phyloP scores from a whole-genome alignment of 2,329 filamentous ascomycete genomes.

The Venturia oleaginea region DNA sequence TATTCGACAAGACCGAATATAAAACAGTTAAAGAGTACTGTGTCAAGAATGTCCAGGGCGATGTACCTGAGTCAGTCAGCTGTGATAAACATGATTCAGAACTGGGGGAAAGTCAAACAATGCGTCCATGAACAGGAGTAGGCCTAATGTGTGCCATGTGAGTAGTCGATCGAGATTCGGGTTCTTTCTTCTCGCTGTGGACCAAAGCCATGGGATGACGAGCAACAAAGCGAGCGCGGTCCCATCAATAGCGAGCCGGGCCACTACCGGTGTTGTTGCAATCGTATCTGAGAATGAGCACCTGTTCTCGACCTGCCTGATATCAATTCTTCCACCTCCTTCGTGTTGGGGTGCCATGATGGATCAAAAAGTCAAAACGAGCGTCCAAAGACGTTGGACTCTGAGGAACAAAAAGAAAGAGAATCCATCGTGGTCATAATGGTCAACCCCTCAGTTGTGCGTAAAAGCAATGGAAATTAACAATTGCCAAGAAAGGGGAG shows the following conservation, averaged over 20 bases:
- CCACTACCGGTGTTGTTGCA: background rate
- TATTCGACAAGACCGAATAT: background rate
- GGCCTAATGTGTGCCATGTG: background rate
- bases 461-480: background rate
- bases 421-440: background rate
- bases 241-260: constrained; percentile 3
- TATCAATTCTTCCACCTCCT: background rate
- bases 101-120: background rate
- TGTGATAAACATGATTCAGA: background rate
- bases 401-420: background rate
- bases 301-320: background rate
- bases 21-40: constrained; percentile 2
- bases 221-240: background rate
- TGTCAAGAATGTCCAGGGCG: background rate
- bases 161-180: constrained; percentile 6
- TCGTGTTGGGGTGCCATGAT: background rate
- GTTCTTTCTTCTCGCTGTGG: background rate
- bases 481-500: background rate
- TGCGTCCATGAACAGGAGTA: constrained; percentile 1
- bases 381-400: background rate
- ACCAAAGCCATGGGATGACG: background rate
- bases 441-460: background rate
- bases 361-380: background rate
- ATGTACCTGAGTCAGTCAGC: constrained; percentile 5
- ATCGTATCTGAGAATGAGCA: background rate